These are phyloP conservation scores for Galerina marginata DNA, from an alignment of 768 basidiomycete species.

Conservation along the genomic window DNA sequence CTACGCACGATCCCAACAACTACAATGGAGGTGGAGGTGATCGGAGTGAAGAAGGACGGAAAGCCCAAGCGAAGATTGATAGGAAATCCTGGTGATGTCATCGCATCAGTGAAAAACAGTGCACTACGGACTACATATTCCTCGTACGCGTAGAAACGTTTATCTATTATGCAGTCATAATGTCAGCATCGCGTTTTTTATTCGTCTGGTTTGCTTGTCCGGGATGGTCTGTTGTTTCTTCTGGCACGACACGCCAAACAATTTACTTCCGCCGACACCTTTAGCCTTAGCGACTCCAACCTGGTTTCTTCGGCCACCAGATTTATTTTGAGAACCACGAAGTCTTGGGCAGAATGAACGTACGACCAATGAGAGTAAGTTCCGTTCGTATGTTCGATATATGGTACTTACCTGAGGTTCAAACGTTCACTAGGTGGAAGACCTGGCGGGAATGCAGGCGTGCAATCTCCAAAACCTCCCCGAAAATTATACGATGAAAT, in stretches of 20 bases:
- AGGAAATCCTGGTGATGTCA: conserved; percentile 50
- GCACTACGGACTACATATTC: background rate
- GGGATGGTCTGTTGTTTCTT: no score
- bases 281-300: no score
- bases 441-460: conserved; percentile 94
- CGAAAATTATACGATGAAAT: conserved; percentile 90
- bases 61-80: conserved; percentile 47
- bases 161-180: background rate
- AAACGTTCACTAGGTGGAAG: conserved; percentile 65
- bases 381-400: conserved; percentile 1
- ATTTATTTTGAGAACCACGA: no score
- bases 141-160: no score
- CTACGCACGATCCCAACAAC: conserved; percentile 35
- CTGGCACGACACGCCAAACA: no score
- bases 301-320: no score
- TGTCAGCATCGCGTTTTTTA: background rate
- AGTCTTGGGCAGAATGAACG: conserved; percentile 40
- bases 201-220: background rate
- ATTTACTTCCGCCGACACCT: no score
- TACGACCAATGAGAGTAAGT: conserved; percentile 48
- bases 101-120: conserved; percentile 36
- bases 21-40: conserved; percentile 43
- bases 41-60: conserved; percentile 51
- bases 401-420: background rate
- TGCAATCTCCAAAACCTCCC: conserved; percentile 95